Base-by-base conservation (phyloP, 2,329 filamentous ascomycete species). In the Alternaria longipes region DNA sequence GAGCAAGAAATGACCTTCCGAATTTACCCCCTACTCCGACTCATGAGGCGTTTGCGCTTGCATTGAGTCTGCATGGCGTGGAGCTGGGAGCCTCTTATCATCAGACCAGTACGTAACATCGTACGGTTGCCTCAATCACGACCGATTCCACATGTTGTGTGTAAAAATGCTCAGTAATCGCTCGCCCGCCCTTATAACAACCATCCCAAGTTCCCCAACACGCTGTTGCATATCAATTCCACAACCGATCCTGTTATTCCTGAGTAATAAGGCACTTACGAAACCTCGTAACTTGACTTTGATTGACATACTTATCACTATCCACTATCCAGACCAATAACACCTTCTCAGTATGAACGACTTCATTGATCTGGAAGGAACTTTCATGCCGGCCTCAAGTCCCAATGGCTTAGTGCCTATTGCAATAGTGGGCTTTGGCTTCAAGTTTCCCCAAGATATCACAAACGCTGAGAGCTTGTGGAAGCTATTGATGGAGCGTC, bases 371-470 rank as follows among this genome's bases (percentile, higher is more conserved):
- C 12, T 2, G 4, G 8, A 26, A 32, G 18, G 11, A 22, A n/a
- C 16, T 9, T 12, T 24, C 12, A 44, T 44, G 22, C 14, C 22
- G 4, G 2, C 38, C 4, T n/a, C 38, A 6, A 14, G 5, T 14
- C 6, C 7, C 14, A n/a, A 26, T 1, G 18, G 11, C 12, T 18
- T 56, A 3, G 52, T 56, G 24, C 57, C 52, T 5, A 65, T 73
- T 20, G 80, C 80, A 5, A 70, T 82, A 12, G 67, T 81, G 42
- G 80, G 79, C 32, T 76, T 78, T 46, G 68, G 73, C 7, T 64
- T 70, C 51, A 68, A 66, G 22, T 69, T 75, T 24, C 70, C 72
- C 3, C 63, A 69, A 46, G 66, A 65, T 45, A 62, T 65, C 0
- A 61, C 54, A 2, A 50, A 53, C 2, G 53, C 63, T 16, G 64